Conservation (phyloP, 306 rosid species). For the Prinsepia uniflora region DNA sequence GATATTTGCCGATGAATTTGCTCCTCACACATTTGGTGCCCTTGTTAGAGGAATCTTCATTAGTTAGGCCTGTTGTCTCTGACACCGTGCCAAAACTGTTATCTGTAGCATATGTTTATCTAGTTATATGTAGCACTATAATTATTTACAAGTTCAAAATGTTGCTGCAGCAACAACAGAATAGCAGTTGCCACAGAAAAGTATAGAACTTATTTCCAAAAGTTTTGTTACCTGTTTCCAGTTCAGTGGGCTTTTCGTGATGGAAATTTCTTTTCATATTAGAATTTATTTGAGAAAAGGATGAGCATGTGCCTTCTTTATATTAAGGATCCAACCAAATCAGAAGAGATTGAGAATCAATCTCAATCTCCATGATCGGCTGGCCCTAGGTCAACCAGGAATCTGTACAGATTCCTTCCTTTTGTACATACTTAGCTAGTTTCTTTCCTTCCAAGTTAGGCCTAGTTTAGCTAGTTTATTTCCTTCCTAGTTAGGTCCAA, state of each 20-base stretch:
- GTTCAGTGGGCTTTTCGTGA: constrained; percentile 20
- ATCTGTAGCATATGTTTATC: constrained; percentile 37
- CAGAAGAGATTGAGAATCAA: no score
- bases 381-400: no score
- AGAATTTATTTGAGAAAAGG: constrained; percentile 8
- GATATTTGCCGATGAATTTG: constrained; percentile 31
- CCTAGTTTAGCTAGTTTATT: no score
- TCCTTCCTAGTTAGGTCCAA: no score
- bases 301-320: constrained; percentile 30
- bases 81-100: constrained; percentile 21
- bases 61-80: constrained; percentile 27
- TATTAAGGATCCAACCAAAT: no score
- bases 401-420: no score
- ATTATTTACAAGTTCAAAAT: neutral
- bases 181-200: constrained; percentile 5
- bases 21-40: constrained; percentile 33
- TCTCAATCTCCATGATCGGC: no score
- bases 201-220: neutral
- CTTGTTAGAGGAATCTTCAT: constrained; percentile 25
- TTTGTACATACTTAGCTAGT: no score
- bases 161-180: constrained; percentile 8
- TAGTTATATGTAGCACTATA: constrained; percentile 7
- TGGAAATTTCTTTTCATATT: constrained; percentile 19
- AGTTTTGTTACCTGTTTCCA: constrained; percentile 41
- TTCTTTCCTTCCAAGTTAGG: no score